Conservation (phyloP, 768 basidiomycete genomes). For the Sarcomyxa edulis region DNA sequence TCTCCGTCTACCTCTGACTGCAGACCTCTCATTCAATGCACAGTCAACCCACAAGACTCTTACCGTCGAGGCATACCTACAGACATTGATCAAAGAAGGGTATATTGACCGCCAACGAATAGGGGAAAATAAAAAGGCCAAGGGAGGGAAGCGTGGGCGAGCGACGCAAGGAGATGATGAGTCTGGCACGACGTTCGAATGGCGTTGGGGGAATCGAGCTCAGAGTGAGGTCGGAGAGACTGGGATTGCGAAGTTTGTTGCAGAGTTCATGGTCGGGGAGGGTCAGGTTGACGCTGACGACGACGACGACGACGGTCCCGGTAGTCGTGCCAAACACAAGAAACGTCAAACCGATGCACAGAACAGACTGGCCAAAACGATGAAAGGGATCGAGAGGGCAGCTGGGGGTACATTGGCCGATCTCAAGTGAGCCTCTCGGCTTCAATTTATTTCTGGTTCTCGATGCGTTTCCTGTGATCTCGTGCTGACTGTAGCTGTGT, state of each 20-base stretch:
- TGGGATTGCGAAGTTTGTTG: slow-evolving; percentile 68
- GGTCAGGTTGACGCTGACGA: slow-evolving; percentile 24
- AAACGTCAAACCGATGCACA: slow-evolving; percentile 21
- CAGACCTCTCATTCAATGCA: slow-evolving; percentile 45
- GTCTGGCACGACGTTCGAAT: slow-evolving; percentile 18
- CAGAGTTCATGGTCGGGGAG: slow-evolving; percentile 68
- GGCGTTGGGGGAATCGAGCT: slow-evolving; percentile 81
- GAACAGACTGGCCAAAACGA: slow-evolving; percentile 39
- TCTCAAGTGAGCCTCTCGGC: slow-evolving; percentile 1
- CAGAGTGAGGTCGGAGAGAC: slow-evolving; percentile 80
- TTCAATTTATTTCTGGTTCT: background rate
- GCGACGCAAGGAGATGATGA: slow-evolving; percentile 31
- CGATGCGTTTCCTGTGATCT: background rate
- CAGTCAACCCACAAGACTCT: slow-evolving; percentile 45
- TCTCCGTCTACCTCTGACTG: slow-evolving; percentile 51
- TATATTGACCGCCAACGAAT: slow-evolving; percentile 69
- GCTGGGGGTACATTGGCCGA: slow-evolving; percentile 50
- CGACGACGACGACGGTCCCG: slow-evolving; percentile 26
- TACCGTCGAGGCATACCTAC: slow-evolving; percentile 63
- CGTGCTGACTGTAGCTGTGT: background rate
- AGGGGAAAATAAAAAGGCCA: slow-evolving; percentile 38
- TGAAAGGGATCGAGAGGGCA: slow-evolving; percentile 55
- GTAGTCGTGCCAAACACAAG: slow-evolving; percentile 8
- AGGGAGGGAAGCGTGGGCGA: slow-evolving; percentile 49
- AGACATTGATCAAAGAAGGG: slow-evolving; percentile 57